phyloP scores from a whole-genome alignment of 2,329 filamentous ascomycete genomes.

The Drechslerella coelobrocha region DNA sequence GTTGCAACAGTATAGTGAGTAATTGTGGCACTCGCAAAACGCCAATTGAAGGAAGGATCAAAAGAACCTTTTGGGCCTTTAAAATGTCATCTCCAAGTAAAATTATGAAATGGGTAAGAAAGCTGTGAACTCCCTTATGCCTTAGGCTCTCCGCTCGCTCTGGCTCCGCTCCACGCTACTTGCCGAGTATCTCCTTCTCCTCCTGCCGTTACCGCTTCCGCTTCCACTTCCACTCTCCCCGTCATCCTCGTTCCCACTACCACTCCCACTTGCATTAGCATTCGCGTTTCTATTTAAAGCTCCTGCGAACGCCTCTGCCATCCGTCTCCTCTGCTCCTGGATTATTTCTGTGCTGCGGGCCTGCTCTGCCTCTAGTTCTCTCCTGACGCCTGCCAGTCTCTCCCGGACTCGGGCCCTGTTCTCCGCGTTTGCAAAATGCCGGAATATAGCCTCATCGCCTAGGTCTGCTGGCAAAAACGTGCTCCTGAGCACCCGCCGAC shows the following conservation, averaged over 20 bases:
- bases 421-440: constrained; percentile 42
- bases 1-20: no score
- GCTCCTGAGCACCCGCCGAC: constrained; percentile 36
- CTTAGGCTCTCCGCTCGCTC: constrained; percentile 17
- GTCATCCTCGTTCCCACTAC: constrained; percentile 12
- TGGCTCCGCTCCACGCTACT: constrained; percentile 9
- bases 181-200: constrained; percentile 5
- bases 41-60: background rate
- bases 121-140: background rate
- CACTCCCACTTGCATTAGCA: background rate
- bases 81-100: background rate
- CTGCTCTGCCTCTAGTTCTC: constrained; percentile 42
- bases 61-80: background rate
- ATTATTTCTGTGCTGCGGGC: constrained; percentile 42
- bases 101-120: background rate
- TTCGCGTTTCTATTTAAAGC: background rate
- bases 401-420: constrained; percentile 37
- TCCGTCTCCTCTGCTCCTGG: constrained; percentile 35
- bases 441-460: constrained; percentile 47
- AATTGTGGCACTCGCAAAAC: background rate
- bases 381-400: constrained; percentile 31
- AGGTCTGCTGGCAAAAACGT: constrained; percentile 46
- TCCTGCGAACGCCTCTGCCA: constrained; percentile 25
- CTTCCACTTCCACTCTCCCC: constrained; percentile 1
- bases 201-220: background rate